A percentile compares a stretch with the other conserved stretches of the same genome.
These are phyloP conservation scores for Microbotryum saponariae DNA, from an alignment of 1,284 basidiomycete species.

Conservation along the genomic window DNA sequence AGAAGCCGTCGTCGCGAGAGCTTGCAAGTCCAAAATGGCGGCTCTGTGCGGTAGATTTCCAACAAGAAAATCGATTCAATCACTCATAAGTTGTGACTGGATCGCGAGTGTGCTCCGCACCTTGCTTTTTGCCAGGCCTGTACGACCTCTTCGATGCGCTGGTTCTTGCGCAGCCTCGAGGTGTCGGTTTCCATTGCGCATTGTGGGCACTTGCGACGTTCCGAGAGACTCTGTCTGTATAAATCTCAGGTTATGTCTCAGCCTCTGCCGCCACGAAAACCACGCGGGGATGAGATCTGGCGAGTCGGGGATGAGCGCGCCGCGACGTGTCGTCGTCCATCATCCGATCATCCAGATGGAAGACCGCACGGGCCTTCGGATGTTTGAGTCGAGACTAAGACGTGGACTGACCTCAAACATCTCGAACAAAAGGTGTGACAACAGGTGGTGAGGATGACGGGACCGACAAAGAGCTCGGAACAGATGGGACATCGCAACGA, in stretches of 20 bases:
- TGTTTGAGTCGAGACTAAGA: neutral
- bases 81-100: too few relatives aligned
- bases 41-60: neutral
- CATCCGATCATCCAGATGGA: neutral
- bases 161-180: constrained; percentile 54
- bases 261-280: neutral
- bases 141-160: constrained; percentile 55
- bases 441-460: constrained; percentile 56
- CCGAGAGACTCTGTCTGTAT: constrained; percentile 44
- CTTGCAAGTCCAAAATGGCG: constrained; percentile 9
- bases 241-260: neutral
- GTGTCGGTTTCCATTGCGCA: constrained; percentile 55
- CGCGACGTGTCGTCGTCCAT: neutral
- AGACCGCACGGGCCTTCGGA: neutral
- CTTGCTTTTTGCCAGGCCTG: constrained; percentile 56
- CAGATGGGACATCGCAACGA: constrained; percentile 63
- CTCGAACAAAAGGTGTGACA: constrained; percentile 69
- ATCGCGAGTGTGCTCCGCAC: constrained; percentile 40
- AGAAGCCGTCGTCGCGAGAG: neutral
- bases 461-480: constrained; percentile 58
- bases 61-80: too few relatives aligned
- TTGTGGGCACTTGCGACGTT: constrained; percentile 56
- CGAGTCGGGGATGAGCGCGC: too few relatives aligned
- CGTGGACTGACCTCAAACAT: constrained; percentile 45
- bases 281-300: too few relatives aligned